Conservation (phyloP, 176 grass and related monocot genomes). For the Poa annua region DNA sequence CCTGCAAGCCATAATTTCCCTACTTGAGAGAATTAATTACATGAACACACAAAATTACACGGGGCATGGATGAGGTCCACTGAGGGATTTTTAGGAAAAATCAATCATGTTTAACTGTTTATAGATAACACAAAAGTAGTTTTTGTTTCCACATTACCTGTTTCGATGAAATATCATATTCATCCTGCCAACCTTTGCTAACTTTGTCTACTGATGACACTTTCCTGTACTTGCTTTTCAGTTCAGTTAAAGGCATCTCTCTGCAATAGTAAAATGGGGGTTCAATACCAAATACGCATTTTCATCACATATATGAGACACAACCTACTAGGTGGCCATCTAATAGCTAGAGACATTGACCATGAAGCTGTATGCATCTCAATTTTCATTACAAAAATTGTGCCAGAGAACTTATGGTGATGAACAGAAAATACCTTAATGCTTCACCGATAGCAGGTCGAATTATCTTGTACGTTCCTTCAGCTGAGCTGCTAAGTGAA, state of each 20-base stretch:
- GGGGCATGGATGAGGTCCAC: not conserved
- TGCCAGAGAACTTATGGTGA: conserved; percentile 18
- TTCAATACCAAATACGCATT: conserved; percentile 8
- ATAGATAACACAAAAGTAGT: not conserved
- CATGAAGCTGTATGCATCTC: conserved; percentile 38
- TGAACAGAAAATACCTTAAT: conserved; percentile 71
- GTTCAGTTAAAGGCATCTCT: conserved; percentile 79
- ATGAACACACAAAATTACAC: conserved; percentile 17
- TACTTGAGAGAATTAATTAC: conserved; percentile 13
- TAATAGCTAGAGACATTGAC: conserved; percentile 36
- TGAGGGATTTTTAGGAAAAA: conserved; percentile 8
- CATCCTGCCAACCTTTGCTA: conserved; percentile 84
- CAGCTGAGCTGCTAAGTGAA: conserved; percentile 64
- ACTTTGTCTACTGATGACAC: conserved; percentile 84
- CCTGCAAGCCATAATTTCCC: conserved; percentile 8
- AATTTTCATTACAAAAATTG: not conserved
- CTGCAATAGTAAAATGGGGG: conserved; percentile 57
- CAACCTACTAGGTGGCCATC: conserved; percentile 10
- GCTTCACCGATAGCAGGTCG: conserved; percentile 88
- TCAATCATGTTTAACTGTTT: not conserved
- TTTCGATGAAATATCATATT: conserved; percentile 84
- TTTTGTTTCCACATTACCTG: conserved; percentile 60
- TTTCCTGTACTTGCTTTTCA: conserved; percentile 94
- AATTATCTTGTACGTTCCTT: conserved; percentile 80
- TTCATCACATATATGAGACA: conserved; percentile 12